Evolutionary conservation across 306 rosid species (phyloP).

Genomic region (Vigna nakashimae): DNA sequence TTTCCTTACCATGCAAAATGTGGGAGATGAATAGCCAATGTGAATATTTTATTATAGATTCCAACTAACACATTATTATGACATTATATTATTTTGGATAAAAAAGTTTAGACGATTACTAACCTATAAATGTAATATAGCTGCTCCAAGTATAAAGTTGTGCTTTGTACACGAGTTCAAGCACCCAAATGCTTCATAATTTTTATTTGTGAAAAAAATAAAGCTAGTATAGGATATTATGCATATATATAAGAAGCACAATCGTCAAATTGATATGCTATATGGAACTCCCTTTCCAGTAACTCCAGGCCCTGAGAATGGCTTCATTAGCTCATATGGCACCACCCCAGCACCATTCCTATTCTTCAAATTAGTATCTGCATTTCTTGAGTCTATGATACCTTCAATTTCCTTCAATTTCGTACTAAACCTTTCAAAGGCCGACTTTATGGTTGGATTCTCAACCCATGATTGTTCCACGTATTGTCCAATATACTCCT

Average conservation of each 20-base stretch:
- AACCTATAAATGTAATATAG: too few species aligned
- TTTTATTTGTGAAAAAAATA: too few species aligned
- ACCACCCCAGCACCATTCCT: slow-evolving; percentile 57
- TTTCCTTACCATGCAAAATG: too few species aligned
- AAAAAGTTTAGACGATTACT: too few species aligned
- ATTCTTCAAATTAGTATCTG: slow-evolving; percentile 39
- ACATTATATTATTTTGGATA: too few species aligned
- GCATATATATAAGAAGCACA: not conserved
- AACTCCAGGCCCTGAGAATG: slow-evolving; percentile 58
- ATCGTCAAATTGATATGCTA: slow-evolving; percentile 50
- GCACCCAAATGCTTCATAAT: too few species aligned
- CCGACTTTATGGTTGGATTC: slow-evolving; percentile 40
- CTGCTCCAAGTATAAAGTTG: too few species aligned
- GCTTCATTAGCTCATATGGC: slow-evolving; percentile 62
- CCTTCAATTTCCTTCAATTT: slow-evolving; percentile 53
- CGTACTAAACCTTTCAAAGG: slow-evolving; percentile 45
- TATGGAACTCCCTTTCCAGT: slow-evolving; percentile 59
- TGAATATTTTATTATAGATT: too few species aligned
- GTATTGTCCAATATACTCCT: slow-evolving; percentile 49
- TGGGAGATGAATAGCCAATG: too few species aligned
- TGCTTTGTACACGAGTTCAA: too few species aligned
- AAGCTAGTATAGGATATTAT: too few species aligned
- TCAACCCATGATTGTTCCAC: slow-evolving; percentile 52
- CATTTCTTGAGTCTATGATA: slow-evolving; percentile 56
- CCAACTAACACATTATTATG: too few species aligned